These are phyloP conservation scores for Aegilops speltoides DNA, from an alignment of 176 grass and related monocot genomes.

Conservation along the genomic window DNA sequence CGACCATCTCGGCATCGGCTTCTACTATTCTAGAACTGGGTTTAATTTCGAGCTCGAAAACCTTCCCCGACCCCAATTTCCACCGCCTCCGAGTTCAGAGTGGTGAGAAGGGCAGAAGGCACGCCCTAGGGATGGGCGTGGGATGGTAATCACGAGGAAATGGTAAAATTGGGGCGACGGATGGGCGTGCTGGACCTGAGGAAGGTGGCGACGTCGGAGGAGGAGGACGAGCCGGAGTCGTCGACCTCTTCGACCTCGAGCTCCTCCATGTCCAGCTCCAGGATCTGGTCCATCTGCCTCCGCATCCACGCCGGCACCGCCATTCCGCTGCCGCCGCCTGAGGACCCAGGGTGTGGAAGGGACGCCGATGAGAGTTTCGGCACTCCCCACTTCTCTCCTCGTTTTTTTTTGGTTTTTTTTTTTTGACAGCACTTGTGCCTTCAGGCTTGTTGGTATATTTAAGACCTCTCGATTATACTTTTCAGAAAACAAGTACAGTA, in stretches of 20 bases:
- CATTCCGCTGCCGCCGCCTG: conserved; percentile 32
- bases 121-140: not conserved
- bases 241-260: conserved; percentile 91
- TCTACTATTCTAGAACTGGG: not conserved
- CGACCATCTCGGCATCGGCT: not conserved
- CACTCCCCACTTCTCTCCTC: not conserved
- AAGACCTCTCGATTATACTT: no score
- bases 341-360: not conserved
- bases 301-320: conserved; percentile 47
- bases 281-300: conserved; percentile 82
- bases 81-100: not conserved
- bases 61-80: not conserved
- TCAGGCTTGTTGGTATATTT: not conserved
- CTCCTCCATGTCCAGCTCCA: conserved; percentile 94
- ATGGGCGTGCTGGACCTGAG: conserved; percentile 44
- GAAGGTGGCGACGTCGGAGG: conserved; percentile 48
- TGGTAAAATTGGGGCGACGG: not conserved
- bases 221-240: conserved; percentile 39
- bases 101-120: not conserved
- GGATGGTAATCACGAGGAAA: not conserved
- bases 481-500: no score
- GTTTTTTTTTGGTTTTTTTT: not conserved
- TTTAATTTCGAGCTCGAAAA: not conserved
- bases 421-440: not conserved
- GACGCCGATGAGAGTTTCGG: not conserved